Base-by-base conservation (phyloP, 129 eudicot genomes). In the Glebionis coronaria region DNA sequence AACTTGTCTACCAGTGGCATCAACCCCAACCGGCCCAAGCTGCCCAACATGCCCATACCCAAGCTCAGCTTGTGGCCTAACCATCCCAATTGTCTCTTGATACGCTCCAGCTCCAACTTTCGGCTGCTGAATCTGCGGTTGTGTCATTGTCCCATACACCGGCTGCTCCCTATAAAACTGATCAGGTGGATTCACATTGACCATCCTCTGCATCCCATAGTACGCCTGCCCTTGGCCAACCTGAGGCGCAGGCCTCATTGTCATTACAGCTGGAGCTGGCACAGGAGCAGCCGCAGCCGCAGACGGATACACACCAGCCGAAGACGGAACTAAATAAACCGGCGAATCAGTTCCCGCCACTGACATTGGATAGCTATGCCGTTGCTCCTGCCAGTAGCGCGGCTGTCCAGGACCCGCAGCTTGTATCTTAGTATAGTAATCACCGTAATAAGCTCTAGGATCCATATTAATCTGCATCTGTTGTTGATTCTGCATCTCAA, bases 141-240 rank as follows among this genome's bases (percentile, higher is more conserved):
- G 80, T 45, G 79, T 71, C 71, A 68, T 68, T 15, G 71, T 70
- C 50, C 57, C 64, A 61, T 75, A 82, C 18, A 79, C 56, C 19
- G 65, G 82, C 56, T 70, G 86, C 65, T 82, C 86, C 67, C 86
- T 69, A 69, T 82, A 74, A 23, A 53, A 49, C 7, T 35, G 35
- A 29, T 82, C 87, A 15, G 86, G 75, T 8, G 66, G 75, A 59
- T 46, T 70, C n/a, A n/a, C n/a, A 59, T 46, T 70, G 1, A 78
- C 78, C 74, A 78, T 70, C 57, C 82, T 69, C 12, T 76, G 88
- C 78, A 80, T 51, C 40, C 78, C 81, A 20, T 76, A 80, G 71
- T 80, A 83, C 11, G 72, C 54, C 50, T 80, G 88, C 60, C 76
- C 76, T 58, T 80, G 85, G 61, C n/a, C n/a, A n/a, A n/a, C n/a